phyloP scores from a whole-genome alignment of 106 monocot species.

The Apostasia shenzhenica region DNA sequence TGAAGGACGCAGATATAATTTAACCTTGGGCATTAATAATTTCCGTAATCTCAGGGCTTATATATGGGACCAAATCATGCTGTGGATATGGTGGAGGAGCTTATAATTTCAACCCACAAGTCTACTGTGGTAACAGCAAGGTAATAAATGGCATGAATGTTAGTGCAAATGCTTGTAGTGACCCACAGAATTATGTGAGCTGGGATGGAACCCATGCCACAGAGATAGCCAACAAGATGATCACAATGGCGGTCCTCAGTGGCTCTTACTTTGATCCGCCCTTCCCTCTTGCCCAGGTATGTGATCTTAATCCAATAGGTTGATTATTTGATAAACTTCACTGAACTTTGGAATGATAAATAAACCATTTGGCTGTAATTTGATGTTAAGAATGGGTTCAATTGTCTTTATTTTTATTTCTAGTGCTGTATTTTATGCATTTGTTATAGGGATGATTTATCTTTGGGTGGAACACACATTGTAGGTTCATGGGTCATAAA shows the following conservation, averaged over 20 bases:
- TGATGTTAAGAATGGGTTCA: too few relatives aligned
- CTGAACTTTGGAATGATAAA: too few relatives aligned
- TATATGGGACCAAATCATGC: slow-evolving; percentile 59
- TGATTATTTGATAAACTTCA: neutral
- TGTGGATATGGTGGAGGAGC: slow-evolving; percentile 75
- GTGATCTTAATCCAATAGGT: slow-evolving; percentile 33
- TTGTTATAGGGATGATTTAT: too few relatives aligned
- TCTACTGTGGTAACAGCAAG: slow-evolving; percentile 69
- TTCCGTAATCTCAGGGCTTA: slow-evolving; percentile 31
- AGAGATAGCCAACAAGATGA: slow-evolving; percentile 59
- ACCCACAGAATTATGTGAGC: slow-evolving; percentile 75
- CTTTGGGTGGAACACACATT: too few relatives aligned
- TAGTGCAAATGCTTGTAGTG: slow-evolving; percentile 42
- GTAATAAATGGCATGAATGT: slow-evolving; percentile 39
- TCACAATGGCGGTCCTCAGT: slow-evolving; percentile 31
- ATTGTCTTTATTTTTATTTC: too few relatives aligned
- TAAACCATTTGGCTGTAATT: too few relatives aligned
- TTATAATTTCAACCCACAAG: slow-evolving; percentile 45
- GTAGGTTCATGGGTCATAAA: too few relatives aligned
- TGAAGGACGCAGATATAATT: too few relatives aligned
- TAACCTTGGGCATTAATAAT: neutral
- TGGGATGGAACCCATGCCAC: slow-evolving; percentile 96
- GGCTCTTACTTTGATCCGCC: slow-evolving; percentile 56
- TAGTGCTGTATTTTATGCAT: too few relatives aligned
- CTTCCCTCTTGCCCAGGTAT: slow-evolving; percentile 43